Percentiles rank a stretch among this genome's conserved stretches.
Evolutionary conservation across 2,329 filamentous ascomycete genomes (phyloP).

Genomic region (Myriosclerotinia duriaeana): DNA sequence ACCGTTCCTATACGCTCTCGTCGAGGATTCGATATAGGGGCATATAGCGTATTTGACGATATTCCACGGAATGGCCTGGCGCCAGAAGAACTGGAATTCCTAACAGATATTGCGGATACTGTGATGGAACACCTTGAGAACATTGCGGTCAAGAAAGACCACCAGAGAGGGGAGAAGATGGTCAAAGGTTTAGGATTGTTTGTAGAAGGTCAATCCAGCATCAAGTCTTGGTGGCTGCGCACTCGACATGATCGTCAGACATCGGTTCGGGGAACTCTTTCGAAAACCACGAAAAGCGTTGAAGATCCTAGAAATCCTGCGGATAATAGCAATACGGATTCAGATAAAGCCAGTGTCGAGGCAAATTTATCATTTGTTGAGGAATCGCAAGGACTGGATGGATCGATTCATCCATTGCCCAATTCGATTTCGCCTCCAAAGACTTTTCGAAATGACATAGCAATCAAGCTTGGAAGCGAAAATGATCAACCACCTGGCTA

Average conservation of each 20-base stretch:
- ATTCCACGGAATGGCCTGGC: constrained; percentile 53
- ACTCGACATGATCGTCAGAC: constrained; percentile 29
- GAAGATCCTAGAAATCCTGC: not conserved
- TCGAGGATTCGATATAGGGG: constrained; percentile 35
- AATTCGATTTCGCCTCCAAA: not conserved
- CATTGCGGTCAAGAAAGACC: constrained; percentile 50
- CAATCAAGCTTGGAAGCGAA: not conserved
- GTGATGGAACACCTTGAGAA: constrained; percentile 62
- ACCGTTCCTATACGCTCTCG: constrained; percentile 35
- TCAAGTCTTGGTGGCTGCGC: constrained; percentile 33
- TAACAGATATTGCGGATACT: constrained; percentile 56
- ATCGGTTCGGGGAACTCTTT: not conserved
- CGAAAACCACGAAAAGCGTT: not conserved
- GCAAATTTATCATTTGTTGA: not conserved
- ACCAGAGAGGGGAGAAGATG: constrained; percentile 24
- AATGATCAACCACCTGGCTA: not conserved
- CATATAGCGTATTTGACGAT: constrained; percentile 52
- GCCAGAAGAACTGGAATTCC: constrained; percentile 51
- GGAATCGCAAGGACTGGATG: not conserved
- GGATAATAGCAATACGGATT: not conserved
- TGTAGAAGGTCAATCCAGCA: constrained; percentile 21
- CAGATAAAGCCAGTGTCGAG: not conserved
- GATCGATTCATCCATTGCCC: not conserved
- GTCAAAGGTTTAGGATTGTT: constrained; percentile 23
- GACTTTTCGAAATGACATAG: not conserved